Percentiles rank a stretch among this genome's conserved stretches.
These are phyloP conservation scores for Grosmannia serpens DNA, from an alignment of 2,329 filamentous ascomycete genomes.

Conservation along the genomic window DNA sequence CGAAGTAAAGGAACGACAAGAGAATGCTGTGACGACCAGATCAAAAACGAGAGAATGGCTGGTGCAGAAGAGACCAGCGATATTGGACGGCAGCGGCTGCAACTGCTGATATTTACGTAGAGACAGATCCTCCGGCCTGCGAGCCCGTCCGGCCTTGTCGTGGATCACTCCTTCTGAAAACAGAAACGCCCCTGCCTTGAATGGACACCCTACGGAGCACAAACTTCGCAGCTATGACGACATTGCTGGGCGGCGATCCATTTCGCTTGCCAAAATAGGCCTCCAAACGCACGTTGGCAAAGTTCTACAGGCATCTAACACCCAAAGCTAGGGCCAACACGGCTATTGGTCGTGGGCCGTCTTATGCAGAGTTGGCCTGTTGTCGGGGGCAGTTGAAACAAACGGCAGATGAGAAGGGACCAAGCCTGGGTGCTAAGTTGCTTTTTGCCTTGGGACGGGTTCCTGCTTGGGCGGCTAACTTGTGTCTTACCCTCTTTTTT, in stretches of 20 bases:
- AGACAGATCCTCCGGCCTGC: neutral
- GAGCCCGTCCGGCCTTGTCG: neutral
- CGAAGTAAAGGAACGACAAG: neutral
- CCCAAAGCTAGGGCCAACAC: neutral
- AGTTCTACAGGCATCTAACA: neutral
- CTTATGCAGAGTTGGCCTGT: neutral
- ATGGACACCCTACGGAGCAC: neutral
- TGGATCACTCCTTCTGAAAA: neutral
- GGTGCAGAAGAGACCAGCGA: neutral
- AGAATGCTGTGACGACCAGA: neutral
- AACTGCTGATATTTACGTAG: neutral
- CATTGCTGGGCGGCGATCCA: neutral
- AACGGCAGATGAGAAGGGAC: neutral
- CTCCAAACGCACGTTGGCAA: neutral
- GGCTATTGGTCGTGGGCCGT: neutral
- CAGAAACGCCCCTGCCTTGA: neutral
- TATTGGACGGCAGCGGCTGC: neutral
- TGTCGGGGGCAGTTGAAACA: neutral
- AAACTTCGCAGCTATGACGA: neutral
- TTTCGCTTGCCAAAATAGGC: neutral
- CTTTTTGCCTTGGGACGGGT: neutral
- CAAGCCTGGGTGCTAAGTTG: too few relatives aligned
- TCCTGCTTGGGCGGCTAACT: neutral
- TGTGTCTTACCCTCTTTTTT: neutral
- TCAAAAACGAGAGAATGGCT: neutral